Conservation (phyloP, 768 basidiomycete species). For the Daedalea quercina region DNA sequence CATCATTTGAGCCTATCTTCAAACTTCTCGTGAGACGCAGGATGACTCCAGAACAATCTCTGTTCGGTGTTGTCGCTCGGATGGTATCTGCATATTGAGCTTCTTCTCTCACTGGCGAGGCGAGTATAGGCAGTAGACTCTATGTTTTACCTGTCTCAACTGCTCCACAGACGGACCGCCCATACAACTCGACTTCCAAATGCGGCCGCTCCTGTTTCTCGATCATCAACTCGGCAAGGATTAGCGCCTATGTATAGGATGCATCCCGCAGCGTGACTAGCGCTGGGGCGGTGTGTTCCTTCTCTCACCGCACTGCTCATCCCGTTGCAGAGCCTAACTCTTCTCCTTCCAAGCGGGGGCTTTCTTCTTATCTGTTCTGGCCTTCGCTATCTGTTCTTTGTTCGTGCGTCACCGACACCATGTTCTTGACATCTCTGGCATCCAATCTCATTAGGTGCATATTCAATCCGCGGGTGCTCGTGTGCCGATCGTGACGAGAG, state of each 20-base stretch:
- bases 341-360: not conserved
- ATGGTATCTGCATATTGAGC: no score
- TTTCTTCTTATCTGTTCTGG: not conserved
- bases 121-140: no score
- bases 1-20: no score
- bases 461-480: slow-evolving; percentile 3
- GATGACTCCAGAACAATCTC: no score
- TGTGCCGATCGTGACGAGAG: slow-evolving; percentile 8
- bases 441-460: slow-evolving; percentile 44
- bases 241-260: not conserved
- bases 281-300: not conserved
- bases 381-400: not conserved
- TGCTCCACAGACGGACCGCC: no score
- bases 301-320: not conserved
- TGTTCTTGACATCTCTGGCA: slow-evolving; percentile 42
- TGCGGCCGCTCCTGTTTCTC: not conserved
- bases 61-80: no score
- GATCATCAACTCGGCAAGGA: not conserved
- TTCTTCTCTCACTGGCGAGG: no score
- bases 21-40: no score
- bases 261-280: not conserved
- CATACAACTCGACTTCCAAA: not conserved
- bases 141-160: no score
- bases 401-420: not conserved
- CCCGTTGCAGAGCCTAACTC: not conserved